Base-by-base conservation (phyloP, 495 filamentous ascomycete species). In the Tricharina praecox region DNA sequence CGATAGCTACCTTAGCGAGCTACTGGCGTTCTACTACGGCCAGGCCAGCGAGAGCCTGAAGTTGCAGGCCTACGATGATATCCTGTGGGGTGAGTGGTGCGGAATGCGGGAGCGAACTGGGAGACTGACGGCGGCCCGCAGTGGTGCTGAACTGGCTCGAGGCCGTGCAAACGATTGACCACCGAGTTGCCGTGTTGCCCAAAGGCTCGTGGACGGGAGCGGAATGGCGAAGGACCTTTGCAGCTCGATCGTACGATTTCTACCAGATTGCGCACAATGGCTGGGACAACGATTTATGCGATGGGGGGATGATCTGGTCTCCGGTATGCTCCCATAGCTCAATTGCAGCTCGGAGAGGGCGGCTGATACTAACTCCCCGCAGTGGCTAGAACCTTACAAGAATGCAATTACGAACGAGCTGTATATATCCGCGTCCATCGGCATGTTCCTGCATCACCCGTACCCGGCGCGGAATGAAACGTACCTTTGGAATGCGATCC, bases 351-450 rank as follows among this genome's bases (percentile, higher is more conserved):
- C n/a, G n/a, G n/a, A n/a, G n/a, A n/a, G n/a, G n/a, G n/a, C n/a
- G n/a, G n/a, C n/a, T n/a, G n/a, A n/a, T n/a, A n/a, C n/a, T n/a
- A n/a, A n/a, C n/a, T n/a, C n/a, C n/a, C 28, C 5, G 7, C 28
- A 40, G 3, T 71, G 75, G 41, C 64, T 93, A 33, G 63, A 66
- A 18, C 85, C 88, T 0, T 95, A 97, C 64, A 97, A 96, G 62
- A 97, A 97, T 57, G 86, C 90, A 47, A 88, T 97, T 52, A 97
- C 90, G 24, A 97, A 97, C 59, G 77, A 96, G 59, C 71, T 95
- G 7, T 96, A 69, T 58, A 83, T 95, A 45, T 67, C 85, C 0
- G 85, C 83, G 0, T 85, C 79, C 39, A 73, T 92, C 37, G 72
- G 68, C 18, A 96, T 97, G 90, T 97, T 92, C 60, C 72, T 92